Evolutionary conservation across 2,329 filamentous ascomycete genomes (phyloP), one percentile per base, ranked within the genome.

Genomic region (Claviceps quebecensis): DNA sequence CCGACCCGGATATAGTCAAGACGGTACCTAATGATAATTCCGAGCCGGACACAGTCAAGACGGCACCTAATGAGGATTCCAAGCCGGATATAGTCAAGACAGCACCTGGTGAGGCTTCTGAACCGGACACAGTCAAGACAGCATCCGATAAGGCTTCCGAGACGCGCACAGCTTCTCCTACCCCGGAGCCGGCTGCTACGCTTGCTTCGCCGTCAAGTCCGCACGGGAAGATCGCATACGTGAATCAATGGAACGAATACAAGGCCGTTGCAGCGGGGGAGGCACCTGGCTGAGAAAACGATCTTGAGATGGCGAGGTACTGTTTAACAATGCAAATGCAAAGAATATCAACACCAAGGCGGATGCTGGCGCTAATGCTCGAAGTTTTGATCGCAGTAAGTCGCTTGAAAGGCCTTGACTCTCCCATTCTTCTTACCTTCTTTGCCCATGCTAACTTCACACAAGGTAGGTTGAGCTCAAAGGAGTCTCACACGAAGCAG

Each of bases 401-500:
- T 62, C 58, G 8, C 17, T 2, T n/a, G 14, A 40, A 17, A 29
- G 29, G 39, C 19, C n/a, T n/a, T 16, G 17, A 13, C 17, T 26
- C 7, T 5, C 2, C 36, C 13, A 17, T n/a, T 29, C 9, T 34
- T 17, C 13, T 13, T 23, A 22, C 16, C 9, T 2, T 43, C 19
- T 43, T 19, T 14, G 22, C n/a, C 22, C 4, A 37, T 47, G 34
- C 49, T 53, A 29, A 53, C 16, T 40, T 36, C 14, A 16, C 11
- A 13, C 6, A 51, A 51, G 53, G 47, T 22, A 47, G 53, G 17
- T 5, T 56, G 45, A 86, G 76, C 54, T 87, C 86, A 8, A 84
- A 83, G 63, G 91, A 98, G 74, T 83, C 89, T 22, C 93, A 97
- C 67, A 82, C 83, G 48, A 95, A 95, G 68, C 93, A 98, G 70